Base-by-base conservation (phyloP, 1,139 yeast genomes). In the Lodderomyces parapsilosis region DNA sequence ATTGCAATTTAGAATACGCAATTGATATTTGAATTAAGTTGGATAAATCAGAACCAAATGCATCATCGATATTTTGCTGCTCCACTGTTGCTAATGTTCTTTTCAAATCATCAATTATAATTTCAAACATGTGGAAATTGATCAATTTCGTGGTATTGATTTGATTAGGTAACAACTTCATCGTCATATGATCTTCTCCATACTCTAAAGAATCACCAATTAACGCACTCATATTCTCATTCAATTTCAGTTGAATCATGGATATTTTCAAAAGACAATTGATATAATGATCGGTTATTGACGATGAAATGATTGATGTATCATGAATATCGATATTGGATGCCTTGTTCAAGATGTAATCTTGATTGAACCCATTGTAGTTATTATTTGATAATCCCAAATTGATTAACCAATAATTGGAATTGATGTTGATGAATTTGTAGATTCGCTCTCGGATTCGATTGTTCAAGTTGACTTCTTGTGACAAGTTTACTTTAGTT, bases 341-440 rank as follows among this genome's bases (percentile, higher is more conserved):
- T 0, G 73, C 59, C 44, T 65, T 65, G 51, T 68, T 67, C 38
- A 71, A 60, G 28, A 71, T 68, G 48, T 65, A 71, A 50, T 73
- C 78, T 42, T 70, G 71, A 40, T 68, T 66, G 41, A 64, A 62
- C 3, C 76, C 76, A 49, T 68, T 67, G 42, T 63, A 63, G 49
- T 65, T 65, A 42, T 68, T 61, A 46, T 68, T 68, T 18, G 74
- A 60, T 38, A 71, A 56, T 2, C 77, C 76, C 43, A 71, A 62
- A 46, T 63, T 62, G 6, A 69, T 68, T 40, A 71, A 58, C 78
- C 77, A 73, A 55, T 68, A 70, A 53, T 69, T 71, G 10, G 76
- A 67, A 51, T 71, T 69, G 42, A 73, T 66, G 47, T 68, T 67
- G 34, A 71, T 63, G 52, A 69, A 71, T 49, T 73, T 72, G 55